phyloP scores from a whole-genome alignment of 2,329 filamentous ascomycete genomes.

The Stachybotrys elegans region DNA sequence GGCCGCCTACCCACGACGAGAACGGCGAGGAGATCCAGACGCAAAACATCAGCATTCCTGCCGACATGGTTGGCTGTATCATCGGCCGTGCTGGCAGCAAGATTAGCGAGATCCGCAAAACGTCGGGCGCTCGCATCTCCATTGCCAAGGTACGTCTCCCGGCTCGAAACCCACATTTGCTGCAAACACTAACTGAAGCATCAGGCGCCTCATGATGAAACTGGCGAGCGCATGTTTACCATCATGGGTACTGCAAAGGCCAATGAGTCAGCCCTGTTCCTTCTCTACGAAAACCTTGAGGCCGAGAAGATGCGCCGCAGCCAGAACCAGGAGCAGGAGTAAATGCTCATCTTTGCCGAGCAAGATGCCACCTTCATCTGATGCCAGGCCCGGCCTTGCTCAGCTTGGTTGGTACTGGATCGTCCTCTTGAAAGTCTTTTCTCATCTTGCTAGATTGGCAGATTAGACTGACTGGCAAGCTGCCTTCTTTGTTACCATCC shows the following conservation, averaged over 20 bases:
- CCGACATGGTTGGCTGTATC: constrained; percentile 99
- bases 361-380: too few species aligned
- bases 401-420: constrained; percentile 45
- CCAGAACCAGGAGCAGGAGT: constrained; percentile 59
- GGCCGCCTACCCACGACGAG: constrained; percentile 84
- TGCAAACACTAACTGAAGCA: background rate
- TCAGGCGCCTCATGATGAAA: constrained; percentile 87
- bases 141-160: constrained; percentile 72
- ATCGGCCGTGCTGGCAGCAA: constrained; percentile 93
- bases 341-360: constrained; percentile 18
- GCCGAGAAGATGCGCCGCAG: constrained; percentile 98
- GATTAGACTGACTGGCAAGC: too few species aligned
- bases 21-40: constrained; percentile 98
- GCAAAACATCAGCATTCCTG: constrained; percentile 98
- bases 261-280: constrained; percentile 92
- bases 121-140: constrained; percentile 91
- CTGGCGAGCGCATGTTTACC: constrained; percentile 98
- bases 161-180: constrained; percentile 1
- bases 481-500: too few species aligned
- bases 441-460: too few species aligned
- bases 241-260: constrained; percentile 93
- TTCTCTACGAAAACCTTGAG: constrained; percentile 97
- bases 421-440: too few species aligned
- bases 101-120: constrained; percentile 98
- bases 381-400: too few species aligned